These are phyloP conservation scores for Cladosporium phlei DNA, from an alignment of 2,329 filamentous ascomycete species.

Conservation along the genomic window DNA sequence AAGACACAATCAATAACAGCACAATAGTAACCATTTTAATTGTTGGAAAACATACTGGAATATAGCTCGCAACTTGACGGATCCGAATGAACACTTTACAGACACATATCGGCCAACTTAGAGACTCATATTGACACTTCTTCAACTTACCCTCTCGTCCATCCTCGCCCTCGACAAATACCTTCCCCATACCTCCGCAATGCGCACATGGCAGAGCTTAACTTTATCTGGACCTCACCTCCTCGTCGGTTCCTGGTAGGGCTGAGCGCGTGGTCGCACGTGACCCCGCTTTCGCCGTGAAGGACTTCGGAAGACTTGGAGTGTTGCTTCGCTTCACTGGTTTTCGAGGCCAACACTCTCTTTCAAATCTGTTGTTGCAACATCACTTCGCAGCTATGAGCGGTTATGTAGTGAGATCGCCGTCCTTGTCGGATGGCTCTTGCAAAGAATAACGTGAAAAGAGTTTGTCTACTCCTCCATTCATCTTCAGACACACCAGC, in stretches of 20 bases:
- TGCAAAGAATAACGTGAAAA: too few relatives aligned
- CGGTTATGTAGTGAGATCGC: too few relatives aligned
- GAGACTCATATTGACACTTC: neutral
- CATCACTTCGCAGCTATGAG: too few relatives aligned
- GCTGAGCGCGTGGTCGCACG: constrained; percentile 1
- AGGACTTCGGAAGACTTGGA: too few relatives aligned
- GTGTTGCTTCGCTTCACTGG: too few relatives aligned
- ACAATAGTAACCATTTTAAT: neutral
- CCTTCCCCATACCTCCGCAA: constrained; percentile 11
- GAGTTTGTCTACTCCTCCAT: too few relatives aligned
- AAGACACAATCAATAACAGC: too few relatives aligned
- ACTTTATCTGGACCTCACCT: constrained; percentile 14
- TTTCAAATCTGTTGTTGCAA: too few relatives aligned
- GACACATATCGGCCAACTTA: neutral
- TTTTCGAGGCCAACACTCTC: too few relatives aligned
- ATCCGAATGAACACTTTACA: neutral
- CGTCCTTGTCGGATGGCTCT: too few relatives aligned
- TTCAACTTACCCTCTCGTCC: neutral
- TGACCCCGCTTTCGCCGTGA: constrained; percentile 10
- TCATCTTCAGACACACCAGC: too few relatives aligned
- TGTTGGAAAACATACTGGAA: neutral
- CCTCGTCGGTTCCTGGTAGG: constrained; percentile 8
- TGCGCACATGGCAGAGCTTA: constrained; percentile 8
- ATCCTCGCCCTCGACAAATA: neutral
- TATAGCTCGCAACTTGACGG: neutral